Base-by-base conservation (phyloP, 768 basidiomycete genomes). In the Trametes sanguinea region DNA sequence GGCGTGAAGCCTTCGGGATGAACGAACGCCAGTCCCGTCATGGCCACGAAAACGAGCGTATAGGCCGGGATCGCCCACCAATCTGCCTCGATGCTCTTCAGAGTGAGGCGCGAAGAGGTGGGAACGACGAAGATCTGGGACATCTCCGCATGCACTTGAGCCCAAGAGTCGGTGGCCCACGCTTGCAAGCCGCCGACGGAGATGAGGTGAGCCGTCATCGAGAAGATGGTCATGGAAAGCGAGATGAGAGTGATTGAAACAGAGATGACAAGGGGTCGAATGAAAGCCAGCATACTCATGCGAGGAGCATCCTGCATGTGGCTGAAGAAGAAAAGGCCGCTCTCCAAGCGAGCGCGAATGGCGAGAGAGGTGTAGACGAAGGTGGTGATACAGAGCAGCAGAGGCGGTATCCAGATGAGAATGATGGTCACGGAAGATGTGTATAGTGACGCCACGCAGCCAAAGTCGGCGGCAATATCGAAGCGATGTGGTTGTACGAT, bases 391-490 rank as follows among this genome's bases (percentile, higher is more conserved):
- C 72, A 71, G 39, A 81, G 45, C 9, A 74, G 14, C n/a, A 79
- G 62, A 1, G 78, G 76, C 13, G 75, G 76, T 10, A 73, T 58
- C 71, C 71, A 71, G 54, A 81, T 67, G 40, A 80, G 51, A 22
- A 78, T 63, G 54, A 83, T 68, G 0, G 78, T 76, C 9, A 78
- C 68, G 2, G 73, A 69, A 2, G 84, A 83, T 32, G 78, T 75
- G 61, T 71, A 64, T 61, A 65, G 61, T 1, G 71, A 64, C 8
- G 76, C 67, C 37, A 71, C 52, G 61, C 76, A 77, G 5, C 76
- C 76, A 33, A 72, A 60, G 54, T 74, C 67, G 51, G 75, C 66
- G 32, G 68, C 40, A 33, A 77, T 65, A 42, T 76, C 72, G 65
- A 74, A 78, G 7, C 77, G 71, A 59, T 77, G 74, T 6, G 72